These are phyloP conservation scores for Yarrowia sp. DNA, from an alignment of 805 yeast species.

Conservation along the genomic window DNA sequence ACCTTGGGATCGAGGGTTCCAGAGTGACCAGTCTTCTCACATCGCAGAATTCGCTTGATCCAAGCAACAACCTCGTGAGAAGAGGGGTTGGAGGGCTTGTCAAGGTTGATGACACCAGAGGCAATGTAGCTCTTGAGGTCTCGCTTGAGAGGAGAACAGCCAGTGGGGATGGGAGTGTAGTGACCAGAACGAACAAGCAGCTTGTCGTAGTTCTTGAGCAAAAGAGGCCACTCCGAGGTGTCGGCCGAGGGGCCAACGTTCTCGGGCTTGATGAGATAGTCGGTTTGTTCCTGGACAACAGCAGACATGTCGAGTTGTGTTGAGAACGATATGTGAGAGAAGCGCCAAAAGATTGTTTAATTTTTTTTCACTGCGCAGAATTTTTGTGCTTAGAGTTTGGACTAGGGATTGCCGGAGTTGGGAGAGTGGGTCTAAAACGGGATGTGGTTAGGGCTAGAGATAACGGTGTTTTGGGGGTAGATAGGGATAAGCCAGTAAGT, in stretches of 20 bases:
- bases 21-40: constrained; percentile 97
- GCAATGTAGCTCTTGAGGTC: constrained; percentile 85
- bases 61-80: constrained; percentile 99
- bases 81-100: constrained; percentile 97
- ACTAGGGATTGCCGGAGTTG: not conserved
- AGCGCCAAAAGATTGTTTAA: not conserved
- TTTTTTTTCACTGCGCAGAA: constrained; percentile 26
- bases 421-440: not conserved
- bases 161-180: constrained; percentile 95
- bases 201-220: constrained; percentile 91
- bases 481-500: too few species aligned
- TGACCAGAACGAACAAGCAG: constrained; percentile 93
- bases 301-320: constrained; percentile 42
- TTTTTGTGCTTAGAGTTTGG: constrained; percentile 19
- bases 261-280: constrained; percentile 86
- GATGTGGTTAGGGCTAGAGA: not conserved
- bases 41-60: constrained; percentile 93
- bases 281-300: constrained; percentile 41
- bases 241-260: constrained; percentile 68
- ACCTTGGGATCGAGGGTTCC: constrained; percentile 99
- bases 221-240: constrained; percentile 93
- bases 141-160: constrained; percentile 91
- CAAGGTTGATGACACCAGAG: constrained; percentile 95
- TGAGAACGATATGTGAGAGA: constrained; percentile 25
- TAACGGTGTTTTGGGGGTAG: not conserved